Percentiles rank a stretch among this genome's conserved stretches.
phyloP scores from a whole-genome alignment of 139 green algal species.

The Tetradesmus lagerheimii region DNA sequence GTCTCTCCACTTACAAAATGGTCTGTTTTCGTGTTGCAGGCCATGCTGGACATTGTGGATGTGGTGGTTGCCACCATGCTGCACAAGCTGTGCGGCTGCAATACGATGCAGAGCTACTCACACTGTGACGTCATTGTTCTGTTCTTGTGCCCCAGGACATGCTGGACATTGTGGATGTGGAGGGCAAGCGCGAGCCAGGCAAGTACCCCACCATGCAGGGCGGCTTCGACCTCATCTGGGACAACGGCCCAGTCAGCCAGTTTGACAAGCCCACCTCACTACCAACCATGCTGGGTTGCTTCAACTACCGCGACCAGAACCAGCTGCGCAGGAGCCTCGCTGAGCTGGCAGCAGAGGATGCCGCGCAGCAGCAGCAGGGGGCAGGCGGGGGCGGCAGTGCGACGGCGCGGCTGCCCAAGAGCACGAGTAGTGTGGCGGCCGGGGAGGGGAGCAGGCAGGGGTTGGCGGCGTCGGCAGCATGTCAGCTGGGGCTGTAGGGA shows the following conservation, averaged over 20 bases:
- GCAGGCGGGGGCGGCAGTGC: background rate
- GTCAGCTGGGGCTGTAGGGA: background rate
- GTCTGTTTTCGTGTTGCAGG: no score
- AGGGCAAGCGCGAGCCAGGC: slow-evolving; percentile 61
- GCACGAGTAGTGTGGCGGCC: background rate
- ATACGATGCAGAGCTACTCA: background rate
- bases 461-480: background rate
- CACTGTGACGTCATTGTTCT: background rate
- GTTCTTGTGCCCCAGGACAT: slow-evolving; percentile 54
- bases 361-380: background rate
- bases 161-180: slow-evolving; percentile 71
- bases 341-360: background rate
- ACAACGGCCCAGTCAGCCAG: slow-evolving; percentile 62
- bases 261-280: slow-evolving; percentile 60
- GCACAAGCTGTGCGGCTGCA: no score
- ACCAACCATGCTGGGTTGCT: slow-evolving; percentile 67
- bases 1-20: no score
- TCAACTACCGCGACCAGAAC: slow-evolving; percentile 50
- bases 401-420: background rate
- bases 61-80: background rate
- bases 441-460: background rate
- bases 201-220: slow-evolving; percentile 59
- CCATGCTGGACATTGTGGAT: no score
- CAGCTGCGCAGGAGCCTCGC: background rate
- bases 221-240: slow-evolving; percentile 87